Base-by-base conservation (phyloP, 1,139 yeast species). In the Lodderomyces theae region DNA sequence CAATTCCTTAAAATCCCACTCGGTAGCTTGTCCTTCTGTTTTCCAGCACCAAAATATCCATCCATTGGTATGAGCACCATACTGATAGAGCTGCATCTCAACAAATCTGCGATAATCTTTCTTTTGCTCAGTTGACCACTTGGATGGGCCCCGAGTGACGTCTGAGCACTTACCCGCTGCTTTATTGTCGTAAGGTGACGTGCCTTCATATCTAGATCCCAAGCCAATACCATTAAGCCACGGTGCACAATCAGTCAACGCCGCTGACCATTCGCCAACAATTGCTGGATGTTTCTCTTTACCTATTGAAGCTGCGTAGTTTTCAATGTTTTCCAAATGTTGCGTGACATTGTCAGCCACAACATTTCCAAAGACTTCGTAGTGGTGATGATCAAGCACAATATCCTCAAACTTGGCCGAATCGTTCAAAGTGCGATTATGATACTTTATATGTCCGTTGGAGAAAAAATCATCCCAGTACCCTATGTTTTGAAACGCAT, bases 11-110 rank as follows among this genome's bases (percentile, higher is more conserved):
- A 79, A 78, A 54, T 80, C 86, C 86, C 86, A 80, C 57, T 80
- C 86, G 26, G 76, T 66, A 5, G 80, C 67, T 15, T 23, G 8
- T 39, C 61, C 63, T 53, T 81, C 86, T 2, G 86, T 80, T 58
- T 80, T 80, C 70, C 76, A 80, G 55, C 80, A 77, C 87, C 86
- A 81, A 53, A 80, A 80, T 25, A 79, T 77, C 84, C 84, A 80
- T 2, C 86, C 86, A 5, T 64, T 64, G 28, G 69, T 59, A 56
- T 54, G 73, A 8, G 45, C 40, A 9, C 39, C 37, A 35, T 56
- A 56, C 38, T 53, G 52, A 34, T 53, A 56, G 17, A 56, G 45
- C 44, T 66, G 72, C 51, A 64, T 63, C 48, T 66, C 72, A 19
- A 66, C 50, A 75, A 49, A 77, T 70, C 60, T 79, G 71, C 59